Conservation (phyloP, 2,329 filamentous ascomycete genomes). For the Purpureocillium takamizusanense region DNA sequence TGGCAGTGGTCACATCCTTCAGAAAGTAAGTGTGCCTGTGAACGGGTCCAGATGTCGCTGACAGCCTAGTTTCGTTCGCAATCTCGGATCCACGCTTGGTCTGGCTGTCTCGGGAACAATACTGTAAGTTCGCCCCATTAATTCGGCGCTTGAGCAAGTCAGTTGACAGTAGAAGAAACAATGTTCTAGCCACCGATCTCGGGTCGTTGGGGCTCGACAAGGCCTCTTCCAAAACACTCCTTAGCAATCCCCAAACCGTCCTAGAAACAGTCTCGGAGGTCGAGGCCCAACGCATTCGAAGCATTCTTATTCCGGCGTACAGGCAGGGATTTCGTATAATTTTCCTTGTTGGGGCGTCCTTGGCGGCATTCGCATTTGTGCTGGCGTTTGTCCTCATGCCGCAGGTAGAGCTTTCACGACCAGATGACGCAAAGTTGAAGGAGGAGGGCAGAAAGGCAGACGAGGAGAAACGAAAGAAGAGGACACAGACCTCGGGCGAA, state of each 20-base stretch:
- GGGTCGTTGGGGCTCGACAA: slow-evolving; percentile 14
- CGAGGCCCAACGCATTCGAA: slow-evolving; percentile 20
- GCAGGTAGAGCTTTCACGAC: slow-evolving; percentile 25
- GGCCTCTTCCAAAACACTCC: slow-evolving; percentile 14
- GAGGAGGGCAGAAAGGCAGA: slow-evolving; percentile 19
- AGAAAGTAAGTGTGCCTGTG: slow-evolving; percentile 22
- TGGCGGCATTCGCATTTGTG: slow-evolving; percentile 25
- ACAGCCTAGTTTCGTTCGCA: slow-evolving; percentile 25
- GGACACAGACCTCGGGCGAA: neutral
- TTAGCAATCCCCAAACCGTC: slow-evolving; percentile 24
- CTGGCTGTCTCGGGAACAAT: slow-evolving; percentile 29
- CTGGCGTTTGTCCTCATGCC: slow-evolving; percentile 30
- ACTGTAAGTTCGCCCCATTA: slow-evolving; percentile 15
- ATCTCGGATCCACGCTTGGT: slow-evolving; percentile 28
- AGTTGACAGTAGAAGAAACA: slow-evolving; percentile 20
- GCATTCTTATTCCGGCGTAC: slow-evolving; percentile 25
- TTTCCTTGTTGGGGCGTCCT: slow-evolving; percentile 25
- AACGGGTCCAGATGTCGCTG: neutral
- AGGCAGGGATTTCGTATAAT: slow-evolving; percentile 25
- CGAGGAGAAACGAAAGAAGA: slow-evolving; percentile 10
- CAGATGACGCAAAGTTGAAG: slow-evolving; percentile 27
- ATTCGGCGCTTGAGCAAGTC: neutral
- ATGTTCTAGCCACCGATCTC: slow-evolving; percentile 21
- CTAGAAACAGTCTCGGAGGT: slow-evolving; percentile 15
- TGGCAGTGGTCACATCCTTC: slow-evolving; percentile 34